Base-by-base conservation (phyloP, 768 basidiomycete genomes). In the Boletus sp. region DNA sequence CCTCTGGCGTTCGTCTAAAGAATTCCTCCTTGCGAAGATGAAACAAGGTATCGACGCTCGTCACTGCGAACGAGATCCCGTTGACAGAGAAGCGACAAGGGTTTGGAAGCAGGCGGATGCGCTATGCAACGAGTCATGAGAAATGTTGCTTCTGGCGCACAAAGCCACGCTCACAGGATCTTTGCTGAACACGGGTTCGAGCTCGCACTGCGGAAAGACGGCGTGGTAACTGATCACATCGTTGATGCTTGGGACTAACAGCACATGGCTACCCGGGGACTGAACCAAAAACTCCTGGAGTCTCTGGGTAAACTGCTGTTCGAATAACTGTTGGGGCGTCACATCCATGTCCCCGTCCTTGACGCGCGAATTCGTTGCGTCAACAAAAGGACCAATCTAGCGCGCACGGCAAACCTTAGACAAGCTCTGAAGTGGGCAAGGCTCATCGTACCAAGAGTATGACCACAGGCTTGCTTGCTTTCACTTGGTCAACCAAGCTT, bases 341-440 rank as follows among this genome's bases (percentile, higher is more conserved):
- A 78, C 73, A 55, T 90, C 85, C 28, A 86, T 69, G 52, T 93
- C 89, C 7, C 96, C 97, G 4, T 77, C 72, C 67, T 84, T 86
- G 61, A 98, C 82, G 50, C 78, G 76, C 2, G 89, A 83, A 69
- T 98, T 92, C 17, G 79, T 71, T 0, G 82, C 73, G 62, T 98
- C 94, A 42, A 98, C 75, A 68, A 98, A 99, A 2, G 97, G 97
- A 1, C 97, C 97, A 32, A 92, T 74, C 96, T 99, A 59, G 33
- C 39, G 37, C 49, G 36, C 53, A 46, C 15, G 8, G 9, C 14
- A 41, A 47, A 51, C 28, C 17, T 54, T 7, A 55, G 35, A 40
- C 42, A 44, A 2, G 7, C 24, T 50, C 52, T 17, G 52, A 35
- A 28, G 35, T 47, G 17, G 42, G 54, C 40, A 11, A 45, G 18